Base-by-base conservation (phyloP, 805 yeast species). In the Kuraishia ogatae region DNA sequence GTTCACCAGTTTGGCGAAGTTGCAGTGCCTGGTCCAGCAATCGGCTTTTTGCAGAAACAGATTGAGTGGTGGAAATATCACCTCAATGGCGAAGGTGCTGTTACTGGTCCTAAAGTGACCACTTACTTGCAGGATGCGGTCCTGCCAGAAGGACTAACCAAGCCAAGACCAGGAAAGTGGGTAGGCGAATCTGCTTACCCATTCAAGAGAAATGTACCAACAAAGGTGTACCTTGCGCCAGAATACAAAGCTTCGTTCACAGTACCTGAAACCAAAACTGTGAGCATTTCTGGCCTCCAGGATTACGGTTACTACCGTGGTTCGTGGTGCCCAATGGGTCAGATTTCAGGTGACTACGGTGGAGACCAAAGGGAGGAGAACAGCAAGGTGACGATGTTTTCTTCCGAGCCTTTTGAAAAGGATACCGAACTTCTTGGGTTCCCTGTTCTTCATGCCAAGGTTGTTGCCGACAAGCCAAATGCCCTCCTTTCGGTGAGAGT, bases 1-100 rank as follows among this genome's bases (percentile, higher is more conserved):
- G 79, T 75, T 52, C 80, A 75, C 58, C 79, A 75, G 58, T 75
- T 67, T 61, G 79, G 79, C 2, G 79, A 75, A 58, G 71, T 75
- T 64, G 79, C 79, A 1, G 73, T 71, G 39, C 79, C 79, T 5
- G 66, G 68, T 11, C 79, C 80, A 29, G 70, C 69, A 55, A 71
- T 75, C 58, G 79, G 78, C 2, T 75, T 70, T 54, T 74, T 71
- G 49, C 77, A 75, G 57, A 53, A 74, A 26, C 70, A 77, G 1
- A 58, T 72, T 43, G 61, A 64, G 23, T 75, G 79, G 80, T 75
- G 72, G 62, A 58, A 61, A 47, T 73, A 73, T 54, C 72, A 71
- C 60, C 61, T 75, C 54, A 29, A 53, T 51, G 8, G 62, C 61
- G n/a, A 62, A 59, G 24, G 62, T 61, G 23, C 63, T 69, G 29